Evolutionary conservation across 345 rosid genomes (phyloP).

Genomic region (Limnanthes douglasii): DNA sequence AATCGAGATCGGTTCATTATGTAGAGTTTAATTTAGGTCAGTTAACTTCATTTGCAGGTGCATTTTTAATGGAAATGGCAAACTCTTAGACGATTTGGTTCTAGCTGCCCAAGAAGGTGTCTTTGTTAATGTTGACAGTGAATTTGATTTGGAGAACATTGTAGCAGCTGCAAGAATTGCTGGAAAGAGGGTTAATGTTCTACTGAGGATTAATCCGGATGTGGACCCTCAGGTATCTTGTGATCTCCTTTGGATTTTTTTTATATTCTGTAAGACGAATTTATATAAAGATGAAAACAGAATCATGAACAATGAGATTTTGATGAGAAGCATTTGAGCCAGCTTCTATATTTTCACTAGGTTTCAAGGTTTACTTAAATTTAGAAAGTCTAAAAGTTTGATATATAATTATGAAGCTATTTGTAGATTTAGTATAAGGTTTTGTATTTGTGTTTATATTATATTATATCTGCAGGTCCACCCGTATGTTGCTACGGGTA

Average conservation of each 20-base stretch:
- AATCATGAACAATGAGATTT: no score
- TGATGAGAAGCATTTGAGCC: no score
- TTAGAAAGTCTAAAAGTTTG: no score
- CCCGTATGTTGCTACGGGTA: constrained; percentile 96
- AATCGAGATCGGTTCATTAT: no score
- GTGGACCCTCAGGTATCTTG: constrained; percentile 99
- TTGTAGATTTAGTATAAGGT: no score
- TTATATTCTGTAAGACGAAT: no score
- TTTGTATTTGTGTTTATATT: background rate
- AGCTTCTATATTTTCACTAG: no score
- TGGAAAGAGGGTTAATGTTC: constrained; percentile 78
- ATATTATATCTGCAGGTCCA: constrained; percentile 42
- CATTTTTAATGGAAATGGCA: constrained; percentile 92
- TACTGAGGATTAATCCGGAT: constrained; percentile 95
- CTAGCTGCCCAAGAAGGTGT: constrained; percentile 89
- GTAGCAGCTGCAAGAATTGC: constrained; percentile 74
- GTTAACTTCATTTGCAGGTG: constrained; percentile 33
- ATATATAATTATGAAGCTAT: no score
- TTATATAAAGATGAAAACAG: no score
- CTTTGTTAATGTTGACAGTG: constrained; percentile 92
- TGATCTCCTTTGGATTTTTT: no score
- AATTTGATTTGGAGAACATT: constrained; percentile 84
- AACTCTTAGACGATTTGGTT: constrained; percentile 82
- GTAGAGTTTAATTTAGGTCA: constrained; percentile 4
- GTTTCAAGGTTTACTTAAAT: no score